These are phyloP conservation scores for Alternaria tenuissima DNA, from an alignment of 2,329 filamentous ascomycete genomes.

Conservation along the genomic window DNA sequence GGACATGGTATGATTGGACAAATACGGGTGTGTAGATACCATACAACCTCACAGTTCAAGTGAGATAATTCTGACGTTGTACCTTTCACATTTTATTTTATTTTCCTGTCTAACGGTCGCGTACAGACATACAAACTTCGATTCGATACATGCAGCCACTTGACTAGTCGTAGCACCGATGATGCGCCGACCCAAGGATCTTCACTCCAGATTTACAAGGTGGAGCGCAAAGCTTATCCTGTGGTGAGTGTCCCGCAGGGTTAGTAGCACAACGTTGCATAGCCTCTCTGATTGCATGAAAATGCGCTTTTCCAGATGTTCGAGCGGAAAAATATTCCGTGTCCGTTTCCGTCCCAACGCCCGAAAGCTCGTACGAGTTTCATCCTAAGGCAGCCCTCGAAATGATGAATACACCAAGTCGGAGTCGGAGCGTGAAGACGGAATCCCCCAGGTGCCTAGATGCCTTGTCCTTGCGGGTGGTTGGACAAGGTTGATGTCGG, in stretches of 20 bases:
- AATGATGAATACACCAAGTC: neutral
- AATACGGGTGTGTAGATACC: neutral
- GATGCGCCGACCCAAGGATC: neutral
- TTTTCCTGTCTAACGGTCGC: neutral
- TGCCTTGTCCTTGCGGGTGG: neutral
- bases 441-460: neutral
- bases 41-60: neutral
- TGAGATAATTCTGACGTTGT: neutral
- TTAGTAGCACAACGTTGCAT: neutral
- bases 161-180: neutral
- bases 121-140: neutral
- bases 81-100: neutral
- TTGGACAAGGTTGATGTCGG: neutral
- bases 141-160: neutral
- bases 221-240: neutral
- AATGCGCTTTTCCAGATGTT: neutral
- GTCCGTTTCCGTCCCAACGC: neutral
- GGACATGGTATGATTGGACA: neutral
- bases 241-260: neutral
- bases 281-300: neutral
- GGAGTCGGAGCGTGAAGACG: neutral
- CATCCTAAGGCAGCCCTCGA: neutral
- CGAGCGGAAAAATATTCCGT: neutral
- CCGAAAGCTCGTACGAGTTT: neutral
- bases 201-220: slow-evolving; percentile 1